Conservation (phyloP, 257 asterid species). For the Capsicum rhomboideum region DNA sequence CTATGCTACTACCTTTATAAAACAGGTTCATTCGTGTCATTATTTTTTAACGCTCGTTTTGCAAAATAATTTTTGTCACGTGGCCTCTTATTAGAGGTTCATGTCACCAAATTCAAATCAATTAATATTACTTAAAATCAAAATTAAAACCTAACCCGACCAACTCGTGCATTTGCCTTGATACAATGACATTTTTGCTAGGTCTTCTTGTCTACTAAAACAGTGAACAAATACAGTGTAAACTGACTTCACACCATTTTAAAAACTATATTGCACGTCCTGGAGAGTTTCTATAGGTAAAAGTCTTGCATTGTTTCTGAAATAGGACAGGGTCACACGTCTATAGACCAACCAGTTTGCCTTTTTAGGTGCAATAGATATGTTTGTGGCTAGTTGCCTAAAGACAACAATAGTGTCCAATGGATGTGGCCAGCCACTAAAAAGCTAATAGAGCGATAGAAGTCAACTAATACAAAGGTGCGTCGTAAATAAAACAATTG, state of each 20-base stretch:
- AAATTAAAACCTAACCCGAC: no score
- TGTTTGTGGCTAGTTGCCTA: not conserved
- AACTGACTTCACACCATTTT: not conserved
- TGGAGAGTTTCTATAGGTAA: not conserved
- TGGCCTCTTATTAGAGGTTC: no score
- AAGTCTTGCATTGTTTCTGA: not conserved
- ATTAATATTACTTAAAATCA: no score
- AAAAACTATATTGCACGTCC: not conserved
- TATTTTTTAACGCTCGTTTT: no score
- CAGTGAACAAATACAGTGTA: no score
- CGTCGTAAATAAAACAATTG: not conserved
- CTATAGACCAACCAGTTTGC: not conserved
- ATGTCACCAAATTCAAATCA: no score
- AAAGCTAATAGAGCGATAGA: not conserved
- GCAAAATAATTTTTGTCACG: no score
- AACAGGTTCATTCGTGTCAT: no score
- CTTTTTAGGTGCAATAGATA: not conserved
- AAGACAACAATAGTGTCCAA: not conserved
- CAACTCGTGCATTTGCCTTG: no score
- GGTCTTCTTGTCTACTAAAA: no score
- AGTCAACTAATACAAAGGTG: not conserved
- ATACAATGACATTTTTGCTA: no score
- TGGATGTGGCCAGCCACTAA: not conserved
- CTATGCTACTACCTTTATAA: no score
- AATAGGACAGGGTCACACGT: not conserved